phyloP scores from a whole-genome alignment of 2,329 filamentous ascomycete genomes.

The Pseudocercospora macadamiae region DNA sequence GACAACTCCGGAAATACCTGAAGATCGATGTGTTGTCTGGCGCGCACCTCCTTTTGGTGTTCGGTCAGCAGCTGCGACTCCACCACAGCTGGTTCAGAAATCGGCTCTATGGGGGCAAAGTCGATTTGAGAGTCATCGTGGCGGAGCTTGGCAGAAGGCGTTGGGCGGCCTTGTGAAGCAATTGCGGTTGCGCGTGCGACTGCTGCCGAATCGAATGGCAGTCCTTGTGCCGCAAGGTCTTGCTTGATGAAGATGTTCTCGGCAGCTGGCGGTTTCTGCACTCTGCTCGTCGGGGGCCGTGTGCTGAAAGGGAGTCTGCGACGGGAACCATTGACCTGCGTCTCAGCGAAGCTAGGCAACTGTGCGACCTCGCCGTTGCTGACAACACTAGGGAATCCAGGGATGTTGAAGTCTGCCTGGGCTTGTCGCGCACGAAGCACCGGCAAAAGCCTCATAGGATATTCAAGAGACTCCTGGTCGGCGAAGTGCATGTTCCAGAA shows the following conservation, averaged over 20 bases:
- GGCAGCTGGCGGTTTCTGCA: not conserved
- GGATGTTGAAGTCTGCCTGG: slow-evolving; percentile 56
- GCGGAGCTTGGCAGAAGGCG: slow-evolving; percentile 59
- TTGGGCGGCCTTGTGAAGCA: slow-evolving; percentile 1
- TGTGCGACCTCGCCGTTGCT: slow-evolving; percentile 41
- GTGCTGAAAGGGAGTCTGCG: not conserved
- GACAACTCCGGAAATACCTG: slow-evolving; percentile 70
- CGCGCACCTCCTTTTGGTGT: slow-evolving; percentile 74
- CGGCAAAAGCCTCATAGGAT: slow-evolving; percentile 65
- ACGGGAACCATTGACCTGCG: slow-evolving; percentile 11
- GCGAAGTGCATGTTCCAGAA: slow-evolving; percentile 75
- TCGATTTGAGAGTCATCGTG: slow-evolving; percentile 84
- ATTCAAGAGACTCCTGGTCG: slow-evolving; percentile 60
- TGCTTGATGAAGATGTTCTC: slow-evolving; percentile 28
- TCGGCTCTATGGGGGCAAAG: slow-evolving; percentile 70
- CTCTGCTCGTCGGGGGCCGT: not conserved
- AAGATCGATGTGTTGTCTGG: slow-evolving; percentile 67
- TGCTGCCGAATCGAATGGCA: slow-evolving; percentile 9
- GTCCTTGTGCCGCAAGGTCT: slow-evolving; percentile 25
- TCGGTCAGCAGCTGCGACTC: slow-evolving; percentile 79
- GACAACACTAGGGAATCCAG: slow-evolving; percentile 47
- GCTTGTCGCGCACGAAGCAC: slow-evolving; percentile 65
- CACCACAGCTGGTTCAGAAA: slow-evolving; percentile 45
- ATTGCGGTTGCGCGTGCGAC: not conserved
- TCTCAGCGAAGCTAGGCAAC: slow-evolving; percentile 33